phyloP scores from a whole-genome alignment of 805 yeast genomes.

The Metschnikowia matae region DNA sequence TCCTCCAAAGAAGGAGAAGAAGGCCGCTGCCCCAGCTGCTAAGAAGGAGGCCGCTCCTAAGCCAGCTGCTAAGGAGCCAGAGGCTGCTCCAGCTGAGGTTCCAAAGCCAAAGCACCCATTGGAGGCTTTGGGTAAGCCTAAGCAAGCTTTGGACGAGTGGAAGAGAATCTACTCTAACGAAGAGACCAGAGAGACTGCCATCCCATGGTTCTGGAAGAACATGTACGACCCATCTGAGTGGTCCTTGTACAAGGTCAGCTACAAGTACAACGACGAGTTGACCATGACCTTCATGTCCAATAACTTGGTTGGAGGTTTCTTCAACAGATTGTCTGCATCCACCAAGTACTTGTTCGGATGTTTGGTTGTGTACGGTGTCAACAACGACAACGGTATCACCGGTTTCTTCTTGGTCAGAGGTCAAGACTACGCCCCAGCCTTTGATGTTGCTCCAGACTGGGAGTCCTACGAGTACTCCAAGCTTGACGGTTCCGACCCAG shows the following conservation, averaged over 20 bases:
- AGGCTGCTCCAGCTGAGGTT: constrained; percentile 43
- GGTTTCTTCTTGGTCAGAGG: constrained; percentile 97
- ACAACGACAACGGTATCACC: constrained; percentile 95
- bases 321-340: constrained; percentile 89
- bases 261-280: constrained; percentile 97
- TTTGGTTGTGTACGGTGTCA: constrained; percentile 95
- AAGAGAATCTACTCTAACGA: constrained; percentile 95
- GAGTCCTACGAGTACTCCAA: constrained; percentile 84
- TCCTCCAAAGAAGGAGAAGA: constrained; percentile 71
- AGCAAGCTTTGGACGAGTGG: constrained; percentile 81
- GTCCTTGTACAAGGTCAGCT: constrained; percentile 92
- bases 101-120: constrained; percentile 92
- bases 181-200: constrained; percentile 89
- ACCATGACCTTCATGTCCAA: constrained; percentile 97
- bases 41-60: constrained; percentile 27
- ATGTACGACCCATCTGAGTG: constrained; percentile 88
- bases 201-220: constrained; percentile 96
- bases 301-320: constrained; percentile 97
- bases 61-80: constrained; percentile 29
- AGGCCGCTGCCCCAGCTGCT: constrained; percentile 39
- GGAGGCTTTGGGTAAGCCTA: constrained; percentile 71
- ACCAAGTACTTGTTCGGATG: constrained; percentile 92
- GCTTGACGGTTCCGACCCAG: constrained; percentile 75
- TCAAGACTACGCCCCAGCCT: constrained; percentile 84
- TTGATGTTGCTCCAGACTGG: constrained; percentile 99